Base-by-base conservation (phyloP, 106 monocot genomes). In the Iris macrosiphon region DNA sequence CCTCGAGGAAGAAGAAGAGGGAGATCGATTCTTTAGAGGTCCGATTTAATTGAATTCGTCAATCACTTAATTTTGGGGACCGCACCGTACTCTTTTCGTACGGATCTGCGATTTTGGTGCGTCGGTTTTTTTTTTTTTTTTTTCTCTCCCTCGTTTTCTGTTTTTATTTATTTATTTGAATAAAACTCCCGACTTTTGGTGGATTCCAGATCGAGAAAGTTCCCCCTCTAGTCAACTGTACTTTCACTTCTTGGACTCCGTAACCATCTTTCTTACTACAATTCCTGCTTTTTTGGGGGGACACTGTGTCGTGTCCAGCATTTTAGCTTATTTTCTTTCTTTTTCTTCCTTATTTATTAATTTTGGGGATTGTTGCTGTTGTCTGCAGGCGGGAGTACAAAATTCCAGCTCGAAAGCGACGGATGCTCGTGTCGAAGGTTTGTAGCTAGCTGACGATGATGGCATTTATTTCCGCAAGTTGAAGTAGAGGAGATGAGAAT, bases 381-480 rank as follows among this genome's bases (percentile, higher is more conserved):
- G 8, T 44, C 17, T 6, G 72, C 91, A 81, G 91, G 30, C 61
- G 31, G 72, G 58, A 21, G 62, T 54, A 20, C 63, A 34, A 40
- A 68, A 60, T 47, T 58, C 70, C 21, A 19, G 33, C 3, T 26
- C 29, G 78, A 81, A 85, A 85, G 75, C 56, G 71, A 72, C 75
- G 32, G 77, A 64, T 50, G 42, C 34, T 51, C 26, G 24, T 61
- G 34, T 6, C 4, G 10, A 35, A 27, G 19, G 40, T 41, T 39
- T 33, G 57, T 41, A 15, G 17, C 44, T 46, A 87, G 87, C 87
- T 83, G 56, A 51, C 64, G 52, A 19, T 20, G 31, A 49, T 22
- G 69, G 67, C 60, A 80, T 77, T 71, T 63, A 56, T 75, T 75
- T 49, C 51, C n/a, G n/a, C n/a, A n/a, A n/a, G n/a, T n/a, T n/a